These are phyloP conservation scores for Xylaria longipes DNA, from an alignment of 495 filamentous ascomycete genomes.

Conservation along the genomic window DNA sequence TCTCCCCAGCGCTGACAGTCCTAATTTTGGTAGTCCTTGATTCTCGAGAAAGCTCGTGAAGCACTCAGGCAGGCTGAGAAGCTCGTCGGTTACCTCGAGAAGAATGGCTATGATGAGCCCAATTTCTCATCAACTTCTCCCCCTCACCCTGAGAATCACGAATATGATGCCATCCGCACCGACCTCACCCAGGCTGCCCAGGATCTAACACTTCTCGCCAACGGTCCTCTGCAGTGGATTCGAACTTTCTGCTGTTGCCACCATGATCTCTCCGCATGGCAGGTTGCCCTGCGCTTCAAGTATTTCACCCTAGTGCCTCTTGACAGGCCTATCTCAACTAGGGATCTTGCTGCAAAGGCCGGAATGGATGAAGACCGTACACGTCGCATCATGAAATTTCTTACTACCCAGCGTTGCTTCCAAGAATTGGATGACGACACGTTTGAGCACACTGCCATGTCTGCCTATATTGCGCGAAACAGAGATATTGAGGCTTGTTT, in stretches of 20 bases:
- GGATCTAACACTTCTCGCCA: slow-evolving; percentile 6
- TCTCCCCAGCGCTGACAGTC: too few species aligned
- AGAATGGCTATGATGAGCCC: background rate
- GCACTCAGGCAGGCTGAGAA: background rate
- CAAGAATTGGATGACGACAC: slow-evolving; percentile 23
- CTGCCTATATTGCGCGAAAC: slow-evolving; percentile 13
- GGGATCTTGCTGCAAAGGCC: slow-evolving; percentile 25
- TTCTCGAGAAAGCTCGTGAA: slow-evolving; percentile 4
- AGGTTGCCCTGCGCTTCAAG: slow-evolving; percentile 10
- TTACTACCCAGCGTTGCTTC: slow-evolving; percentile 35
- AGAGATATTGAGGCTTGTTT: slow-evolving; percentile 1
- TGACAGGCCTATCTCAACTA: background rate
- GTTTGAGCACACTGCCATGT: slow-evolving; percentile 8
- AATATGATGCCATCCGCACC: background rate
- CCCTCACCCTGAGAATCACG: background rate
- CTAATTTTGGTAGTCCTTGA: background rate
- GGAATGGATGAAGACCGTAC: slow-evolving; percentile 32
- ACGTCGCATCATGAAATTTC: slow-evolving; percentile 28
- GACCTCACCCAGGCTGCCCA: slow-evolving; percentile 2
- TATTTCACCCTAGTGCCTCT: slow-evolving; percentile 2
- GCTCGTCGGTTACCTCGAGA: background rate
- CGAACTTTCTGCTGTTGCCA: slow-evolving; percentile 5
- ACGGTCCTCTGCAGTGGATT: slow-evolving; percentile 4
- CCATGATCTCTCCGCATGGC: slow-evolving; percentile 10
- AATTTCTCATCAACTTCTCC: background rate